These are phyloP conservation scores for Zangia roseola DNA, from an alignment of 768 basidiomycete genomes.

Conservation along the genomic window DNA sequence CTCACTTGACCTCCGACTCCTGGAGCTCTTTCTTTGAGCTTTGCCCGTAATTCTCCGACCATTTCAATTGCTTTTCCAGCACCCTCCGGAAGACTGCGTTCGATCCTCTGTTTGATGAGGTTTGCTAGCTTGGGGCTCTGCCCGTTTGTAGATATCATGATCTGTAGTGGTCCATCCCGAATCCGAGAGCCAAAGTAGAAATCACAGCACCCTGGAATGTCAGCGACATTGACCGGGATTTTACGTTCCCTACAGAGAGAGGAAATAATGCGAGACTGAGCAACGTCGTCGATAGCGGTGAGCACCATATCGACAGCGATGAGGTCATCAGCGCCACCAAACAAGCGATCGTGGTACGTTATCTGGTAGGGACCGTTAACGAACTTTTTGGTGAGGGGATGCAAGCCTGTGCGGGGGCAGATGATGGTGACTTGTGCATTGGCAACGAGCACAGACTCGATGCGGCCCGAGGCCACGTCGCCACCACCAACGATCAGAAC, in stretches of 20 bases:
- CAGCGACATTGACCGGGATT: slow-evolving; percentile 94
- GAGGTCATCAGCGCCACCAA: slow-evolving; percentile 63
- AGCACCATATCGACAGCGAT: slow-evolving; percentile 81
- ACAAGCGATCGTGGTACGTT: slow-evolving; percentile 69
- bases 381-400: slow-evolving; percentile 53
- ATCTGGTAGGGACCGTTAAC: slow-evolving; percentile 49
- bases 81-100: slow-evolving; percentile 62
- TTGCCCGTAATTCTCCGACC: slow-evolving; percentile 71
- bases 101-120: slow-evolving; percentile 69
- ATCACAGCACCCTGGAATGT: slow-evolving; percentile 93
- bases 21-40: slow-evolving; percentile 76
- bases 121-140: slow-evolving; percentile 89
- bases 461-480: slow-evolving; percentile 83
- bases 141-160: slow-evolving; percentile 96
- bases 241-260: slow-evolving; percentile 59
- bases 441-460: slow-evolving; percentile 80
- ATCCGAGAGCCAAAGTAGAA: slow-evolving; percentile 98
- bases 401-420: slow-evolving; percentile 65
- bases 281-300: slow-evolving; percentile 86
- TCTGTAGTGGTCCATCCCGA: slow-evolving; percentile 85
- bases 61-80: slow-evolving; percentile 78
- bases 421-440: slow-evolving; percentile 80
- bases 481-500: slow-evolving; percentile 96
- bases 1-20: slow-evolving; percentile 80
- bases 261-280: slow-evolving; percentile 70